A percentile compares a stretch with the other conserved stretches of the same genome.
These are phyloP conservation scores for Monosporascus sp. DNA, from an alignment of 2,329 filamentous ascomycete species.

Conservation along the genomic window DNA sequence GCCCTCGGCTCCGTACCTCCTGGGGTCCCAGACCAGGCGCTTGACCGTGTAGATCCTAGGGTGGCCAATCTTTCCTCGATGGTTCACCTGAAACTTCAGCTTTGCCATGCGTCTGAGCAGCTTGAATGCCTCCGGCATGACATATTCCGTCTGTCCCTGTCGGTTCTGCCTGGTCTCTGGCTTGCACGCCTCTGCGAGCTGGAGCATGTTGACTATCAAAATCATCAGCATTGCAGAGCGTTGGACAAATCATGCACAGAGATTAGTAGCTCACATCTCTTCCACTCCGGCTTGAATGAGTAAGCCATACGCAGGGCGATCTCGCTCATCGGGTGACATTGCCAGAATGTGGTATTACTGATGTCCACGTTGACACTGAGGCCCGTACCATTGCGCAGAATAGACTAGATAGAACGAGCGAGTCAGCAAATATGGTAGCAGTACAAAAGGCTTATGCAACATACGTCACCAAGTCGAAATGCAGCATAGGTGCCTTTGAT, in stretches of 20 bases:
- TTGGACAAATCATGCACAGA: neutral
- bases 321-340: constrained; percentile 31
- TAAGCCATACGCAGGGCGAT: constrained; percentile 22
- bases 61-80: constrained; percentile 43
- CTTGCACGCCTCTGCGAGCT: constrained; percentile 26
- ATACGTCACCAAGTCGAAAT: constrained; percentile 65
- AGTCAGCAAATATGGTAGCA: constrained; percentile 9
- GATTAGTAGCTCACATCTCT: constrained; percentile 19
- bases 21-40: constrained; percentile 42
- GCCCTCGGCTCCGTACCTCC: constrained; percentile 39
- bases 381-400: constrained; percentile 44
- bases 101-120: constrained; percentile 49
- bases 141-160: constrained; percentile 18
- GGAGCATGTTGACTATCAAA: constrained; percentile 18
- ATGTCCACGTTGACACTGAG: constrained; percentile 86
- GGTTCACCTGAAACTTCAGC: constrained; percentile 51
- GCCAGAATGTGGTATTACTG: constrained; percentile 88
- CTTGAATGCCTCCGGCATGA: constrained; percentile 48
- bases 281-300: constrained; percentile 21
- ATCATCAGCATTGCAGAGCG: constrained; percentile 23
- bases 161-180: constrained; percentile 26
- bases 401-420: constrained; percentile 23
- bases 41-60: constrained; percentile 48
- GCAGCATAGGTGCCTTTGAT: constrained; percentile 89
- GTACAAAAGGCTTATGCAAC: neutral